phyloP scores from a whole-genome alignment of 73 alveolate species.

The Paramecium caudatum region DNA sequence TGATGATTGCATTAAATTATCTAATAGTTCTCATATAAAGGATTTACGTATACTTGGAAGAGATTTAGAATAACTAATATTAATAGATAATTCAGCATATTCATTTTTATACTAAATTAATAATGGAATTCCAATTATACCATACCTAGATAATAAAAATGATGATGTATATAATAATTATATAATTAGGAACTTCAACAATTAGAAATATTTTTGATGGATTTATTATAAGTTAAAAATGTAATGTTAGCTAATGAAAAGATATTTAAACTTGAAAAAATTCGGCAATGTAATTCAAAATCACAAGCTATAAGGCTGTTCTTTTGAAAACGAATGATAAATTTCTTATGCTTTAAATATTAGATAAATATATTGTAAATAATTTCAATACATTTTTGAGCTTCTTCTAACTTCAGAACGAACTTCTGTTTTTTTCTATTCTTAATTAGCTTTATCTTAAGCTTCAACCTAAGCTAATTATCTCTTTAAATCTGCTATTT shows the following conservation, averaged over 20 bases:
- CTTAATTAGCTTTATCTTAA: background rate
- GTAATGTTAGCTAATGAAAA: conserved; percentile 11
- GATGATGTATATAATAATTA: conserved; percentile 72
- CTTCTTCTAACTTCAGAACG: conserved; percentile 55
- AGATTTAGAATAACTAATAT: conserved; percentile 80
- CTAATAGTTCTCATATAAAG: conserved; percentile 79
- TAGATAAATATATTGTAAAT: background rate
- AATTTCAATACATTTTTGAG: conserved; percentile 11
- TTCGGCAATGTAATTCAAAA: background rate
- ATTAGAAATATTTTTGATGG: background rate
- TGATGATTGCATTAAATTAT: conserved; percentile 79
- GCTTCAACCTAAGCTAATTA: conserved; percentile 26
- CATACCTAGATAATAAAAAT: conserved; percentile 89
- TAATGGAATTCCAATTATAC: conserved; percentile 94
- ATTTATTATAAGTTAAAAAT: background rate
- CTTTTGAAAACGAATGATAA: background rate
- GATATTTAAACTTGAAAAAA: background rate
- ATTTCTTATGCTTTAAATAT: background rate
- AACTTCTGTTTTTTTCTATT: background rate
- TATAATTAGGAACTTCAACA: conserved; percentile 17
- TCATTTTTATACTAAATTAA: conserved; percentile 87
- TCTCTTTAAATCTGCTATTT: conserved; percentile 8
- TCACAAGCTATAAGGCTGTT: background rate
- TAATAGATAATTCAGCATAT: conserved; percentile 91
- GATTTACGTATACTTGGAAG: conserved; percentile 80